Evolutionary conservation across 257 asterid genomes (phyloP).

Genomic region (Paulownia fortunei): DNA sequence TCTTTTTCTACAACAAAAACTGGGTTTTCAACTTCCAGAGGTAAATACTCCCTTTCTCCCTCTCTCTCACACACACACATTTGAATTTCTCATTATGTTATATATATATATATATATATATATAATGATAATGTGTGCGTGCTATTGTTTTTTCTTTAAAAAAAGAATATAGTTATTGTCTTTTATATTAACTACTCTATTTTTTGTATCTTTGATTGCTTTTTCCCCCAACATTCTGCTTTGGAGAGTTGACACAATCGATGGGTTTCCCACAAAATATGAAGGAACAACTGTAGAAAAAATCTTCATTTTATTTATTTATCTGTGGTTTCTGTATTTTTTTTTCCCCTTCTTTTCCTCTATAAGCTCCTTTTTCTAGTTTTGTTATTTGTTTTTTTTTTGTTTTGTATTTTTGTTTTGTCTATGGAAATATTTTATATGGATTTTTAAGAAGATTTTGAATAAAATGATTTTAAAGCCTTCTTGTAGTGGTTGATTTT

Average conservation of each 20-base stretch:
- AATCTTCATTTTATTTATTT: background rate
- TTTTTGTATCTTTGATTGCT: background rate
- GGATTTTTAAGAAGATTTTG: background rate
- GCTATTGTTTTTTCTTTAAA: background rate
- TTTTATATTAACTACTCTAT: background rate
- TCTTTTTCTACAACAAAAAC: background rate
- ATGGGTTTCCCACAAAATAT: background rate
- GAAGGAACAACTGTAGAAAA: background rate
- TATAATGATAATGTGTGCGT: background rate
- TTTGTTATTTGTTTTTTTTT: background rate
- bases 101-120: no score
- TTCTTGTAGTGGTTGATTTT: background rate
- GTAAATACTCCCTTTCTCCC: slow-evolving; percentile 25
- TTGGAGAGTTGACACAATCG: background rate
- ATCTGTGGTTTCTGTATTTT: background rate
- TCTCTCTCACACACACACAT: background rate
- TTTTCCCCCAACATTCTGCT: background rate
- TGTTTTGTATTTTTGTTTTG: background rate
- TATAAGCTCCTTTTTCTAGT: background rate
- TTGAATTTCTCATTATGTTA: background rate
- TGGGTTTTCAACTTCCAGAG: slow-evolving; percentile 9
- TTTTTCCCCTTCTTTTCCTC: background rate
- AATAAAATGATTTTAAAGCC: background rate
- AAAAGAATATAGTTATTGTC: background rate
- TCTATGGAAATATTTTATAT: background rate